Evolutionary conservation across 2,329 filamentous ascomycete genomes (phyloP), one percentile per base, ranked within the genome.

Genomic region (Arachnomyces sp.): DNA sequence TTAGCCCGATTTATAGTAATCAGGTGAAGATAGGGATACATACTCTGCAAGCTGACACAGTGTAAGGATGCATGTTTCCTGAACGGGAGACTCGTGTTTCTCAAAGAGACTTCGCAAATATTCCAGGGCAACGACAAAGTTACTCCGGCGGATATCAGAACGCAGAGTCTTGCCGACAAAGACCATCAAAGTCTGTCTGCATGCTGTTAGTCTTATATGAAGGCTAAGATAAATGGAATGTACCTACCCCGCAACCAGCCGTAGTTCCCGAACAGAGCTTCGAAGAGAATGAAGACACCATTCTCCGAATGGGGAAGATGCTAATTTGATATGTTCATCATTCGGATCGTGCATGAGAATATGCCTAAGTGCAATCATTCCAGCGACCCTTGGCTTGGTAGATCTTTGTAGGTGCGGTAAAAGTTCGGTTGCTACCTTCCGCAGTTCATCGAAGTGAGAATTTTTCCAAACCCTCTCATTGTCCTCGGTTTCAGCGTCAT

Each of bases 61-160:
- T 11, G 86, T 84, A 63, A 92, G 70, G 42, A 96, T 82, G 48
- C 86, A 82, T 13, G 86, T 89, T 61, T 96, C 90, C 37, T 88
- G 82, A 33, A 89, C 66, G 44, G 79, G 73, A 4, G 80, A 63
- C 6, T 78, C 70, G 39, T 80, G 76, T 42, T 80, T 81, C 34
- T 86, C 81, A 1, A 84, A 86, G 8, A 93, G 70, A 3, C 72
- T 76, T 47, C 80, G 82, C 7, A 96, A 68, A 51, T 85, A 77
- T 21, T 82, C 76, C 5, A 95, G 69, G 1, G 78, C 77, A 42
- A 78, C 77, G 36, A 81, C 74, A 41, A 85, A 76, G 52, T 95
- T 92, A 40, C 71, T 74, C 28, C 68, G 62, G 4, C 74, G 63
- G 3, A 79, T 57, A 28, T 71, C 65, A 31, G 61, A 53, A 12